Evolutionary conservation across 2,329 filamentous ascomycete genomes (phyloP).

Genomic region (Colletotrichum lupini): DNA sequence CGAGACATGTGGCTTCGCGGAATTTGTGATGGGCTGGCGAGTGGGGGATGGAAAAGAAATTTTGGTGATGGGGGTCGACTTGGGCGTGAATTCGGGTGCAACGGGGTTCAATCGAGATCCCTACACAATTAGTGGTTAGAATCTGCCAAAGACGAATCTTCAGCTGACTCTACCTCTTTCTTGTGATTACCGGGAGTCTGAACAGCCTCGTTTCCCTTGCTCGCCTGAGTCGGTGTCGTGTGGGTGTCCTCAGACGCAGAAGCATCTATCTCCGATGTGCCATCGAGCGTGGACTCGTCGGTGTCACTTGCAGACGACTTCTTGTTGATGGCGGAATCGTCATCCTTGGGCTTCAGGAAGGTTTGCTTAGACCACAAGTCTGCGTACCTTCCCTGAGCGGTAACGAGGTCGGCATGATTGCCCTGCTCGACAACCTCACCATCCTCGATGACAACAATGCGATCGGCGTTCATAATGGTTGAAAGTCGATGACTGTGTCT

Average conservation of each 20-base stretch:
- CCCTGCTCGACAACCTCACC: slow-evolving; percentile 74
- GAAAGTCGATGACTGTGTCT: slow-evolving; percentile 70
- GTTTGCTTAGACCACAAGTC: slow-evolving; percentile 74
- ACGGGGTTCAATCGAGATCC: slow-evolving; percentile 65
- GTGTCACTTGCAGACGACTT: slow-evolving; percentile 47
- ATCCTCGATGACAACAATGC: slow-evolving; percentile 73
- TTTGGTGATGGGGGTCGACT: slow-evolving; percentile 38
- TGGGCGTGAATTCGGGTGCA: slow-evolving; percentile 66
- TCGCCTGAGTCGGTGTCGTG: slow-evolving; percentile 39
- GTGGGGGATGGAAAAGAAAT: slow-evolving; percentile 32
- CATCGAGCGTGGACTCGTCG: slow-evolving; percentile 48
- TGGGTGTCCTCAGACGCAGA: slow-evolving; percentile 33
- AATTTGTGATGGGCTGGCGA: slow-evolving; percentile 24
- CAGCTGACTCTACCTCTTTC: slow-evolving; percentile 62
- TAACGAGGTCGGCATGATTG: slow-evolving; percentile 68
- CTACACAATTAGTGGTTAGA: slow-evolving; percentile 56
- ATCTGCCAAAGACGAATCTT: slow-evolving; percentile 43
- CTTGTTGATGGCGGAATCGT: not conserved
- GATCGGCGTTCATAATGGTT: slow-evolving; percentile 76
- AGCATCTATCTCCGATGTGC: slow-evolving; percentile 48
- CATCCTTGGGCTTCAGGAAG: slow-evolving; percentile 61
- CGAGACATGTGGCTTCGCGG: slow-evolving; percentile 14
- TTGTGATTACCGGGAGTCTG: slow-evolving; percentile 48
- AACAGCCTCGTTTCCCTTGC: slow-evolving; percentile 38
- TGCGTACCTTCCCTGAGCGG: slow-evolving; percentile 69